These are phyloP conservation scores for Jaenimonas drosophilae DNA, from an alignment of 208 protist species.

Conservation along the genomic window DNA sequence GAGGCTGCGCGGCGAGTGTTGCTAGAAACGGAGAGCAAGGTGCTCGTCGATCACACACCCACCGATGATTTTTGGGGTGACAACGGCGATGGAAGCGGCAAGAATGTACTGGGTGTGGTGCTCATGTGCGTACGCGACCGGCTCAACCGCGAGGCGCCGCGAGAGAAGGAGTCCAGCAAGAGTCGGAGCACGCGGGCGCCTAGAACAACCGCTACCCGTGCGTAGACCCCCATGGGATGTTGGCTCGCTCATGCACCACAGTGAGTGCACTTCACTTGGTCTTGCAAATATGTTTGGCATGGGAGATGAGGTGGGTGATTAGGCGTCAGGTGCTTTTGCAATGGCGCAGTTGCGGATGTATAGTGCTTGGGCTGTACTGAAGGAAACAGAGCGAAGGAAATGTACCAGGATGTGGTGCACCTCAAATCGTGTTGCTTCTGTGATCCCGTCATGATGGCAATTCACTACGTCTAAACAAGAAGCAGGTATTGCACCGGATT, in stretches of 20 bases:
- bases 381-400: too few species aligned
- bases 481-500: too few species aligned
- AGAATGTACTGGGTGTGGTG: constrained; percentile 73
- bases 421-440: too few species aligned
- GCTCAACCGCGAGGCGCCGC: constrained; percentile 15
- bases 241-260: background rate
- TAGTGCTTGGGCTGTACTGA: too few species aligned
- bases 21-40: constrained; percentile 39
- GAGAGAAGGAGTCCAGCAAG: background rate
- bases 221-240: background rate
- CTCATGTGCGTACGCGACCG: constrained; percentile 64
- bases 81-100: constrained; percentile 67
- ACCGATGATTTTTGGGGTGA: constrained; percentile 84
- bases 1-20: constrained; percentile 37
- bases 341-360: too few species aligned
- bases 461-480: too few species aligned
- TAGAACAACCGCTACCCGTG: background rate
- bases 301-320: too few species aligned
- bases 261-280: too few species aligned
- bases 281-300: too few species aligned
- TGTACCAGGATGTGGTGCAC: too few species aligned
- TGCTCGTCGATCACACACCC: constrained; percentile 72
- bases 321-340: too few species aligned
- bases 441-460: too few species aligned
- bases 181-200: constrained; percentile 12